phyloP scores from a whole-genome alignment of 2,329 filamentous ascomycete genomes.

The Penicillium sclerotiorum region DNA sequence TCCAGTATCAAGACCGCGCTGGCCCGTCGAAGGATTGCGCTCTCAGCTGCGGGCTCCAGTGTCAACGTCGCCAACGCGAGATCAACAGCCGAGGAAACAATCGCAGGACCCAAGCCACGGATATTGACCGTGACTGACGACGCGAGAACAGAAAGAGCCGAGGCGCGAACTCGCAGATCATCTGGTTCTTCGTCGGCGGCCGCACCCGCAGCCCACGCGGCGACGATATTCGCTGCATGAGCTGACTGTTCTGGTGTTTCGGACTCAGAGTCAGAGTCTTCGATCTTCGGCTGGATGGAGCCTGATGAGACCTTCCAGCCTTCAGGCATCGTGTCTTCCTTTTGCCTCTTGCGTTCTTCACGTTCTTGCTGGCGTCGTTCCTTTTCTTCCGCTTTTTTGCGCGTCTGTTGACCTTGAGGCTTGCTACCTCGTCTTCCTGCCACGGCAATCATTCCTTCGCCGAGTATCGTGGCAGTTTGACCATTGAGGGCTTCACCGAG shows the following conservation, averaged over 20 bases:
- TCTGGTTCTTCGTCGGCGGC: slow-evolving; percentile 43
- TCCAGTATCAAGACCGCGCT: slow-evolving; percentile 45
- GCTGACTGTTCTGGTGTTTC: slow-evolving; percentile 39
- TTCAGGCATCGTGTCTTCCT: slow-evolving; percentile 27
- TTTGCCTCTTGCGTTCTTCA: slow-evolving; percentile 28
- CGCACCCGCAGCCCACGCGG: slow-evolving; percentile 46
- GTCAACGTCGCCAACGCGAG: slow-evolving; percentile 43
- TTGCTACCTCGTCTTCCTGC: slow-evolving; percentile 43
- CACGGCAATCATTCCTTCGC: slow-evolving; percentile 43
- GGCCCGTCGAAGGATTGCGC: slow-evolving; percentile 46
- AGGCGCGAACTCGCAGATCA: slow-evolving; percentile 46
- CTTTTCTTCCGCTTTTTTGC: slow-evolving; percentile 31
- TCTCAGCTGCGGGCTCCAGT: slow-evolving; percentile 39
- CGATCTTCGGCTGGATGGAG: slow-evolving; percentile 5
- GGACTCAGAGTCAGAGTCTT: slow-evolving; percentile 35
- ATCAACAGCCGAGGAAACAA: slow-evolving; percentile 42
- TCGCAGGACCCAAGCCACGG: slow-evolving; percentile 37
- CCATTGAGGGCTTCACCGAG: slow-evolving; percentile 41
- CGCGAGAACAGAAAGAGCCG: slow-evolving; percentile 47
- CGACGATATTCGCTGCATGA: slow-evolving; percentile 39
- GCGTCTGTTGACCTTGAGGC: slow-evolving; percentile 36
- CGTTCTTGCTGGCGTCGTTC: slow-evolving; percentile 30
- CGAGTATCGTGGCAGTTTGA: slow-evolving; percentile 40
- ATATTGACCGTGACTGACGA: slow-evolving; percentile 46
- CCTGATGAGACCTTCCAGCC: slow-evolving; percentile 34